Evolutionary conservation across 2,329 filamentous ascomycete species (phyloP).

Genomic region (Metarhizium anisopliae): DNA sequence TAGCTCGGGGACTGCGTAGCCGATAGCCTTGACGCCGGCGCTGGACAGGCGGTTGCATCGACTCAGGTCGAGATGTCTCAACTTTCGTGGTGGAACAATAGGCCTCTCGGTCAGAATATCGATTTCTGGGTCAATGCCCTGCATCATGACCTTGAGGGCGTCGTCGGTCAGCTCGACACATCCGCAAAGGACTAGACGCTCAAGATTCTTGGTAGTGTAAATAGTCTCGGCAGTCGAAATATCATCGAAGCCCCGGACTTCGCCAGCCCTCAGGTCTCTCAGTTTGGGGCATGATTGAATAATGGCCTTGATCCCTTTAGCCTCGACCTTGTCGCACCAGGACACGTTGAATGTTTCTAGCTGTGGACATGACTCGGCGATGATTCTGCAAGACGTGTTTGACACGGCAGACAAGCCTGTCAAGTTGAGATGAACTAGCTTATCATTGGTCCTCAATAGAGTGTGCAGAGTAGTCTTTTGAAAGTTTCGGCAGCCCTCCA

Average conservation of each 20-base stretch:
- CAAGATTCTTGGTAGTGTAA: slow-evolving; percentile 72
- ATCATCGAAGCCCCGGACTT: slow-evolving; percentile 72
- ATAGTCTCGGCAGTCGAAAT: slow-evolving; percentile 62
- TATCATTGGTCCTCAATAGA: slow-evolving; percentile 63
- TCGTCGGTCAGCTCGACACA: slow-evolving; percentile 72
- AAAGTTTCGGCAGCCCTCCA: slow-evolving; percentile 86
- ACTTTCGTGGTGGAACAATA: slow-evolving; percentile 64
- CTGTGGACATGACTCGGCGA: slow-evolving; percentile 70
- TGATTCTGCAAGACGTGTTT: slow-evolving; percentile 78
- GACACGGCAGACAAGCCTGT: slow-evolving; percentile 72
- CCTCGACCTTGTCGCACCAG: slow-evolving; percentile 84
- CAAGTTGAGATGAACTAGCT: slow-evolving; percentile 76
- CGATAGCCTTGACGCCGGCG: slow-evolving; percentile 59
- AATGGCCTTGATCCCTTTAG: slow-evolving; percentile 63
- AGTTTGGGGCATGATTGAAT: slow-evolving; percentile 64
- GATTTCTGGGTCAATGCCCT: slow-evolving; percentile 66
- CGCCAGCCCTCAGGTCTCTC: slow-evolving; percentile 71
- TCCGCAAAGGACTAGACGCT: slow-evolving; percentile 72
- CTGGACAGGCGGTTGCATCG: slow-evolving; percentile 69
- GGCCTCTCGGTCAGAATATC: slow-evolving; percentile 72
- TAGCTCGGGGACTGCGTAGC: slow-evolving; percentile 65
- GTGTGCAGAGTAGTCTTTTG: slow-evolving; percentile 68
- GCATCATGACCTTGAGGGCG: slow-evolving; percentile 62
- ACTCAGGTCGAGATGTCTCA: slow-evolving; percentile 80
- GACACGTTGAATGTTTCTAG: slow-evolving; percentile 84